Evolutionary conservation across 371 early-diverging fungal species (phyloP).

Genomic region (Haplosporangium sp.): DNA sequence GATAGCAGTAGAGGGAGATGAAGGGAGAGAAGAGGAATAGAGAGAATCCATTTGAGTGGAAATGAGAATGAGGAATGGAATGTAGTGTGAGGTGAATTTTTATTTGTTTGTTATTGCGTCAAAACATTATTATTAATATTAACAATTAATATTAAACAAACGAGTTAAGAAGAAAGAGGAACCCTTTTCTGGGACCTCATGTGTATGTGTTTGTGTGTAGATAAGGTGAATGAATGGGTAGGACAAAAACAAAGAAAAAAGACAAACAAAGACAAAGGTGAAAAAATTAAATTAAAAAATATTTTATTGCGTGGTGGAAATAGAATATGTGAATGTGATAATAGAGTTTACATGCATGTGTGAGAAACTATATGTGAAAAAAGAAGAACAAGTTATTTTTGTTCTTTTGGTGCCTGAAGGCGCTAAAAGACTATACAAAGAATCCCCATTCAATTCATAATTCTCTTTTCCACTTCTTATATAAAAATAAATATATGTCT

Average conservation of each 20-base stretch:
- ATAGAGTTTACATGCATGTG: too few relatives aligned
- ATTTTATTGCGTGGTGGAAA: not conserved
- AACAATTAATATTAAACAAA: too few relatives aligned
- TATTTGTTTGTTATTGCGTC: not conserved
- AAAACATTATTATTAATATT: too few relatives aligned
- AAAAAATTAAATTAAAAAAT: not conserved
- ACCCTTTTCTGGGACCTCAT: conserved; percentile 4
- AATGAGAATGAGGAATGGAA: conserved; percentile 6
- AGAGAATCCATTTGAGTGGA: not conserved
- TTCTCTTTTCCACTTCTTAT: too few relatives aligned
- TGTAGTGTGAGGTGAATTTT: too few relatives aligned
- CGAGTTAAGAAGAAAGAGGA: not conserved
- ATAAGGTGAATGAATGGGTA: conserved; percentile 1
- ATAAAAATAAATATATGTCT: too few relatives aligned
- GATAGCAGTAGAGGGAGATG: not conserved
- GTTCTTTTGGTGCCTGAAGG: too few relatives aligned
- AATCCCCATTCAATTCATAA: too few relatives aligned
- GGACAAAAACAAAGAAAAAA: not conserved
- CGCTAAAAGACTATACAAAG: too few relatives aligned
- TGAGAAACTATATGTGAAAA: too few relatives aligned
- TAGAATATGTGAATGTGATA: too few relatives aligned
- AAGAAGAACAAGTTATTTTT: too few relatives aligned
- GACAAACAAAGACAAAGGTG: not conserved
- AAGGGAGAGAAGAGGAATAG: not conserved
- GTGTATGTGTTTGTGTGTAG: not conserved